Conservation (phyloP, 2,329 filamentous ascomycete genomes). For the Ascocoryne sarcoides region DNA sequence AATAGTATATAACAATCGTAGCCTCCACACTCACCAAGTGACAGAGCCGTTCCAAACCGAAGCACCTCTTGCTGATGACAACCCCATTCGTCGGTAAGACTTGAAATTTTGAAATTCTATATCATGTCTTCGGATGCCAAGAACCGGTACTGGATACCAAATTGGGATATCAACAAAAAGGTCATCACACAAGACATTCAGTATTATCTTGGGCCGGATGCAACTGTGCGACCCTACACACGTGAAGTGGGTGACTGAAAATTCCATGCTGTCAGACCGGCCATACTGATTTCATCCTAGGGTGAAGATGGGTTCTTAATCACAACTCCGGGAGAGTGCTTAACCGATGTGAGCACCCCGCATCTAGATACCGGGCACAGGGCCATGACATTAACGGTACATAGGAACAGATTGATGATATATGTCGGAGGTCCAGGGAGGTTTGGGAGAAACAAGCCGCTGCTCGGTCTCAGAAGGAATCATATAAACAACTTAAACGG, state of each 20-base stretch:
- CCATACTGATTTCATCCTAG: conserved; percentile 28
- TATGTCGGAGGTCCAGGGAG: conserved; percentile 49
- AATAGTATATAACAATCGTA: background rate
- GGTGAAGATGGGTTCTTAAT: conserved; percentile 55
- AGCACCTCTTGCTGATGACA: background rate
- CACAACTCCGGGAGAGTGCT: conserved; percentile 46
- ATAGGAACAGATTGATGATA: conserved; percentile 55
- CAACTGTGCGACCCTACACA: conserved; percentile 48
- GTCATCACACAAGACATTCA: conserved; percentile 51
- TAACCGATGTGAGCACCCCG: conserved; percentile 47
- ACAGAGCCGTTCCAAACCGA: background rate
- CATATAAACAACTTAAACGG: conserved; percentile 44
- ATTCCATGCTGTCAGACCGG: conserved; percentile 18
- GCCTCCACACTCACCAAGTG: background rate
- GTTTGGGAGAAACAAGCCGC: conserved; percentile 49
- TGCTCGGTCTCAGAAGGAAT: conserved; percentile 35
- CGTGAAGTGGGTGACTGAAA: conserved; percentile 38
- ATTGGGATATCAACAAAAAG: conserved; percentile 50
- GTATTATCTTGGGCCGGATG: conserved; percentile 48
- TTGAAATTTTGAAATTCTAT: conserved; percentile 10
- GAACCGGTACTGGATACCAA: conserved; percentile 54
- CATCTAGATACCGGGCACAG: background rate
- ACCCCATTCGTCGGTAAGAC: conserved; percentile 12
- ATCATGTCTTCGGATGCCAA: conserved; percentile 29
- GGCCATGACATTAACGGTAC: conserved; percentile 1